Evolutionary conservation across 345 rosid genomes (phyloP).

Genomic region (Schrenkiella parvula): DNA sequence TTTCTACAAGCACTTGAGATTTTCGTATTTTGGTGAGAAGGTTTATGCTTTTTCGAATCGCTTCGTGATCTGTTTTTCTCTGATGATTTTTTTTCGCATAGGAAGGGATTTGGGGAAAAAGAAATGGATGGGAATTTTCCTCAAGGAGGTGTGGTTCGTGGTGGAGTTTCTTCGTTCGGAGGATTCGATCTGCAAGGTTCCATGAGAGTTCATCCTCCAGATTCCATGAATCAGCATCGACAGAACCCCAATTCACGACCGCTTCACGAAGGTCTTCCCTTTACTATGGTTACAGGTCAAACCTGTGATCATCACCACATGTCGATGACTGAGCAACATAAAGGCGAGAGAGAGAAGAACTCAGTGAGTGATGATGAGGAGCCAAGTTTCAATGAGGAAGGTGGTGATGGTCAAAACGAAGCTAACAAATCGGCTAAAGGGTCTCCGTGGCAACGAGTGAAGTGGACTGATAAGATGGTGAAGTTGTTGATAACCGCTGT

Average conservation of each 20-base stretch:
- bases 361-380: constrained; percentile 84
- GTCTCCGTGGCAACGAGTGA: constrained; percentile 87
- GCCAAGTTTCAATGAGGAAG: constrained; percentile 70
- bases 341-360: constrained; percentile 58
- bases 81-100: background rate
- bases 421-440: constrained; percentile 53
- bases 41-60: background rate
- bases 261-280: constrained; percentile 59
- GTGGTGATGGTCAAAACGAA: constrained; percentile 55
- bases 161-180: constrained; percentile 56
- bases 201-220: constrained; percentile 54
- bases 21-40: background rate
- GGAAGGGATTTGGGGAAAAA: background rate
- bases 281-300: constrained; percentile 61
- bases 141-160: constrained; percentile 66
- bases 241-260: constrained; percentile 52
- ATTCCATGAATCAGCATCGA: constrained; percentile 46
- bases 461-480: constrained; percentile 97
- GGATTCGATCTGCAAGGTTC: constrained; percentile 76
- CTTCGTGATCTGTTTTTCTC: background rate
- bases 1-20: background rate
- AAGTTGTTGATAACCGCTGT: constrained; percentile 84
- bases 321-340: constrained; percentile 43
- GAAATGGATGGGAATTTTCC: constrained; percentile 68
- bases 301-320: constrained; percentile 49